Evolutionary conservation across 208 protist genomes (phyloP), one percentile per base, ranked within the genome.

Genomic region (Wallacemonas sp.): DNA sequence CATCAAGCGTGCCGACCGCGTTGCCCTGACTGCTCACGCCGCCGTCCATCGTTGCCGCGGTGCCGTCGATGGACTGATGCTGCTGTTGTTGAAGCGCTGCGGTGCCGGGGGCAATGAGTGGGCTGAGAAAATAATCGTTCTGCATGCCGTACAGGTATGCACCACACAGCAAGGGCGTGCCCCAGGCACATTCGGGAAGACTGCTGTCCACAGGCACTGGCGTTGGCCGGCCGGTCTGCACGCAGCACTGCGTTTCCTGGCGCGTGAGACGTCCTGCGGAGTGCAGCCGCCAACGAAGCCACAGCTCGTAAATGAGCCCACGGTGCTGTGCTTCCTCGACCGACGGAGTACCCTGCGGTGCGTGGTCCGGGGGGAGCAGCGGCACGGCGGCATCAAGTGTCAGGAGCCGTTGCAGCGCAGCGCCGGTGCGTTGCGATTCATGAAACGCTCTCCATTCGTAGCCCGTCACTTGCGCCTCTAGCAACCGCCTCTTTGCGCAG

Each of bases 381-480:
- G 88, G 88, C 19, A 94, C 79, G 21, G 88, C 84, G 1, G 82
- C 80, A n/a, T 80, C 73, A 29, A 94, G 77, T 12, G 73, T 76
- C 13, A 94, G 63, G 3, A 94, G 70, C 37, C 83, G 84, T 48
- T 91, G 84, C 26, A 91, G 64, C 21, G 88, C 82, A 4, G 81
- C 75, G 6, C 73, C 76, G 27, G 76, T 88, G 44, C 81, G 79
- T 67, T 89, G 76, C 29, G 84, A 79, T 63, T 90, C 76, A 3
- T 67, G 66, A 65, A 75, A 81, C 22, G 88, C 87, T 24, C 83
- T 65, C 85, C 88, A 94, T 66, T 94, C 88, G 52, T 92, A 73
- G 33, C 60, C 63, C 5, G 77, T 63, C 30, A 94, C 64, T 69
- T 88, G 76, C 9, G 66, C 17, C 70, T 94, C 88, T 19, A 91